Evolutionary conservation across 2,329 filamentous ascomycete genomes (phyloP), one percentile per base, ranked within the genome.

Genomic region (Fusarium nelsonii): DNA sequence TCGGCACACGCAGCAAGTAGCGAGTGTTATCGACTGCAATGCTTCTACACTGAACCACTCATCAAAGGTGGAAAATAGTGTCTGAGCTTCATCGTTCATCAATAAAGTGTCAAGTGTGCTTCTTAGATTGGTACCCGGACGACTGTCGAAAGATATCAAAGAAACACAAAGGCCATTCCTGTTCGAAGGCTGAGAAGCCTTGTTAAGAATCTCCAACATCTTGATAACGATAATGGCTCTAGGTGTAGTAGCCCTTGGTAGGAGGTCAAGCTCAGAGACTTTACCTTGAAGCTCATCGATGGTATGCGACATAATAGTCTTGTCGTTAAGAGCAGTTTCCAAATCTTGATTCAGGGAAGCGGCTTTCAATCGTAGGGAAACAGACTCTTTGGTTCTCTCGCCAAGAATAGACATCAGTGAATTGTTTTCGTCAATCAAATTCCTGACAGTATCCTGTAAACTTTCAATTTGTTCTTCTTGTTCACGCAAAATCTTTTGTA

Each of bases 171-270:
- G 2, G 7, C n/a, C 33, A 5, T 55, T 48, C 15, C 33, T n/a
- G 6, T 7, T 32, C 4, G 26, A 26, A 39, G 26, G 23, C 40
- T 20, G 20, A 23, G 23, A 45, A 55, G 20, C 23, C n/a, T 39
- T 4, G 20, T 37, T 20, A 5, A 30, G 14, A 2, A 30, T 23
- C 7, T 33, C 26, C 26, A 55, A 14, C 26, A 48, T 39, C 11
- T 46, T 55, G 2, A 9, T 39, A 8, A 55, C 26, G 4, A 55
- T 48, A 6, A 55, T 55, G 7, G 26, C 41, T 55, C 52, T 55
- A 10, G 41, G 41, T 7, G 52, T 55, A 32, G 23, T 54, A 23
- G n/a, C 9, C n/a, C 3, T n/a, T 7, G 52, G 41, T 39, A 39
- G 41, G 3, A 39, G n/a, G n/a, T n/a, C 32, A 15, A 55, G 41